phyloP scores from a whole-genome alignment of 768 basidiomycete genomes.

The Hysterangium stoloniferum region DNA sequence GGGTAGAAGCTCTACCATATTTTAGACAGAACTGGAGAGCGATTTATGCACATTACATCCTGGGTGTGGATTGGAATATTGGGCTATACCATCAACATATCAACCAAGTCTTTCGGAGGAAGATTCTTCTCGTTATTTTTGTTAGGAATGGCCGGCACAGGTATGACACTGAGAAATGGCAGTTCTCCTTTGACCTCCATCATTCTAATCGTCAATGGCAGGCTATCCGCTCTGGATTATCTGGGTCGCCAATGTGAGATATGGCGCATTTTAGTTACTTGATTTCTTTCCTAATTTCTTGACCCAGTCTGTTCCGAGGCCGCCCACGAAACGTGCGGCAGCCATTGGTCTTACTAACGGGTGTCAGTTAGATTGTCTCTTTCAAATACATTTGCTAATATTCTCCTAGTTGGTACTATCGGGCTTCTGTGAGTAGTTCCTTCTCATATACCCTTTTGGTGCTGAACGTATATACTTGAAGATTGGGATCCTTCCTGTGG shows the following conservation, averaged over 20 bases:
- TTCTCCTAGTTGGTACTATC: slow-evolving; percentile 12
- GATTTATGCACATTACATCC: slow-evolving; percentile 50
- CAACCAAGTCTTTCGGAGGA: slow-evolving; percentile 41
- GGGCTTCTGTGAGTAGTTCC: slow-evolving; percentile 9
- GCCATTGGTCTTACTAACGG: slow-evolving; percentile 60
- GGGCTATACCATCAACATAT: slow-evolving; percentile 55
- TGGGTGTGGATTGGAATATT: slow-evolving; percentile 56
- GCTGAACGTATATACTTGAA: background rate
- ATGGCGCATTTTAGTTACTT: too few relatives aligned
- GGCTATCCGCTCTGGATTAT: slow-evolving; percentile 41
- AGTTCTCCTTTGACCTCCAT: background rate
- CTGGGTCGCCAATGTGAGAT: slow-evolving; percentile 47
- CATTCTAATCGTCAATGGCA: slow-evolving; percentile 11
- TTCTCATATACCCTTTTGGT: background rate
- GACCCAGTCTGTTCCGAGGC: slow-evolving; percentile 11
- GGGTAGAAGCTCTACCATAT: too few relatives aligned
- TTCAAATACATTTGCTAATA: background rate
- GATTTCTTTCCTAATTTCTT: slow-evolving; percentile 2
- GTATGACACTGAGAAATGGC: slow-evolving; percentile 31
- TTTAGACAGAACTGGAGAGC: slow-evolving; percentile 50
- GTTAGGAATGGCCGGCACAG: slow-evolving; percentile 56
- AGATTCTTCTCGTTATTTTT: slow-evolving; percentile 58
- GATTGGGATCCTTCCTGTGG: slow-evolving; percentile 33
- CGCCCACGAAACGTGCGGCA: slow-evolving; percentile 29
- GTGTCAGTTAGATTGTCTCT: too few relatives aligned